phyloP scores from a whole-genome alignment of 805 yeast species.

The Zygoascus ofunaensis region DNA sequence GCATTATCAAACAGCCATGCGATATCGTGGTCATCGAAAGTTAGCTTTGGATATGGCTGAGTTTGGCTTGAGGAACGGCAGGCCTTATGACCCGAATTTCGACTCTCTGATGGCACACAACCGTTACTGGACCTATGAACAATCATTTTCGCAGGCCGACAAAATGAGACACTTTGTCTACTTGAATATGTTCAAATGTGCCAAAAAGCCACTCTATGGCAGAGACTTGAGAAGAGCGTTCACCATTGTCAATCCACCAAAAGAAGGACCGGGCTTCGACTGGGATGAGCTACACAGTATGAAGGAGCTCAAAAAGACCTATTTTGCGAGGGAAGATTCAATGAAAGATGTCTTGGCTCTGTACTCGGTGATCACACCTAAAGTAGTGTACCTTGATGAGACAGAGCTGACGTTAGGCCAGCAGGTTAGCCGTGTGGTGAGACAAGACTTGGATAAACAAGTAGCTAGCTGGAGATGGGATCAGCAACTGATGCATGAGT shows the following conservation, averaged over 20 bases:
- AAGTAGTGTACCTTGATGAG: slow-evolving; percentile 69
- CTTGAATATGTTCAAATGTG: slow-evolving; percentile 57
- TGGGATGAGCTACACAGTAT: slow-evolving; percentile 12
- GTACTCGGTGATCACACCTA: slow-evolving; percentile 82
- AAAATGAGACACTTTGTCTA: slow-evolving; percentile 48
- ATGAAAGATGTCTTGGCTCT: slow-evolving; percentile 13
- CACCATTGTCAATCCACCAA: slow-evolving; percentile 14
- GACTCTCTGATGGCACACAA: slow-evolving; percentile 43
- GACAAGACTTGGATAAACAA: background rate
- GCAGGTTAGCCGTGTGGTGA: background rate
- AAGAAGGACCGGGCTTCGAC: slow-evolving; percentile 11
- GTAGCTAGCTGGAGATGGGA: slow-evolving; percentile 5
- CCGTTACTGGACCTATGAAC: slow-evolving; percentile 43
- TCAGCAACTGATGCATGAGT: slow-evolving; percentile 55
- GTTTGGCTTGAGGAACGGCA: slow-evolving; percentile 5
- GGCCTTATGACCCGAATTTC: slow-evolving; percentile 24
- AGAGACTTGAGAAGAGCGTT: slow-evolving; percentile 28
- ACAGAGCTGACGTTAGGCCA: slow-evolving; percentile 22
- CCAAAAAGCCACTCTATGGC: slow-evolving; percentile 60
- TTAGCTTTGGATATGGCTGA: slow-evolving; percentile 14
- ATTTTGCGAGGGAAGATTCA: slow-evolving; percentile 10
- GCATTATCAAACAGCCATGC: slow-evolving; percentile 4
- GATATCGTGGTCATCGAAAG: slow-evolving; percentile 8
- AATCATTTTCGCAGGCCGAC: slow-evolving; percentile 44
- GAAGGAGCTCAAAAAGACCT: slow-evolving; percentile 15